Conservation (phyloP, 1,284 basidiomycete genomes). For the Taiwanofungus camphoratus region DNA sequence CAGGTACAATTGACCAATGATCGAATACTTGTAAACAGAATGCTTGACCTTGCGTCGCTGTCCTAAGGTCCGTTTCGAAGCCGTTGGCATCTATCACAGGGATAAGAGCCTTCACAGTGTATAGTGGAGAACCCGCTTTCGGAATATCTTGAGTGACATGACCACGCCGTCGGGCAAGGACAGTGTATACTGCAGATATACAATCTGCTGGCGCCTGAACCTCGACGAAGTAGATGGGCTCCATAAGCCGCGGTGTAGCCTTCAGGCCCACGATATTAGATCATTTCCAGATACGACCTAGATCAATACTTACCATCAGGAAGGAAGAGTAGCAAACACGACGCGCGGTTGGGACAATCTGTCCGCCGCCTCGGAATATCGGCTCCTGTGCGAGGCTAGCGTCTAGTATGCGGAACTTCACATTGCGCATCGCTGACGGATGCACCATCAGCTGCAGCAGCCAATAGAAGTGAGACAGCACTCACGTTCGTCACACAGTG, state of each 20-base stretch:
- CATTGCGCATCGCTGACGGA: constrained; percentile 86
- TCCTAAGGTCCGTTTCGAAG: constrained; percentile 96
- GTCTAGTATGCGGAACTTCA: constrained; percentile 95
- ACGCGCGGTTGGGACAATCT: constrained; percentile 46
- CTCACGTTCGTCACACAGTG: constrained; percentile 97
- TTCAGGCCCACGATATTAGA: constrained; percentile 27
- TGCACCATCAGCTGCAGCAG: constrained; percentile 6
- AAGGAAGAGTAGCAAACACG: constrained; percentile 99
- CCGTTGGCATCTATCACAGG: constrained; percentile 99
- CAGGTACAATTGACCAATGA: constrained; percentile 98
- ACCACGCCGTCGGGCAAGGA: constrained; percentile 91
- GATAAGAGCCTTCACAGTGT: constrained; percentile 95
- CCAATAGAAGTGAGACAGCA: constrained; percentile 19
- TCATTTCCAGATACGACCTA: neutral
- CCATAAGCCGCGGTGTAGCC: constrained; percentile 90
- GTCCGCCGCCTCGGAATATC: constrained; percentile 81
- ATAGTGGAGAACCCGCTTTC: constrained; percentile 94
- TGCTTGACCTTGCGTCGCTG: constrained; percentile 96
- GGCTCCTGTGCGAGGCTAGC: constrained; percentile 90
- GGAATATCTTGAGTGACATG: constrained; percentile 98
- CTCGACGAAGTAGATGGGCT: constrained; percentile 98
- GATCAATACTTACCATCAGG: constrained; percentile 68
- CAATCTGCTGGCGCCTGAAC: constrained; percentile 98
- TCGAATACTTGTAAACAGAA: constrained; percentile 96
- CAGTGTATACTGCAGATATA: constrained; percentile 96